These are phyloP conservation scores for Wallemia ichthyophaga DNA, from an alignment of 1,284 basidiomycete genomes.

Conservation along the genomic window DNA sequence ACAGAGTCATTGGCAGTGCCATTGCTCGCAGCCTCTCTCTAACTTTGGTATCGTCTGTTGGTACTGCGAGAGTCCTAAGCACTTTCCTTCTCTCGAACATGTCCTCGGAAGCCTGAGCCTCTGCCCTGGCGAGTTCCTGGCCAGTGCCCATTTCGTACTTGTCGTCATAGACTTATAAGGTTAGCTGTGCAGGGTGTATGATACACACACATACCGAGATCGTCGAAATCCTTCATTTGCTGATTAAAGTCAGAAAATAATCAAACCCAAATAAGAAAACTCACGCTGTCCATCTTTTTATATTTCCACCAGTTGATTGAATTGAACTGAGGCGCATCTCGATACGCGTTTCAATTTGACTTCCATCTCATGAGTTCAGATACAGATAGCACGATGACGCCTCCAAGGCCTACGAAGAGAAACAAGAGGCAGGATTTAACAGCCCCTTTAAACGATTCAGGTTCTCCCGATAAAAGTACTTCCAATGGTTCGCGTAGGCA, in stretches of 20 bases:
- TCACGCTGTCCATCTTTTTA: background rate
- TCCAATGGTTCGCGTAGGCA: background rate
- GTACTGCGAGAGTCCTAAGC: slow-evolving; percentile 72
- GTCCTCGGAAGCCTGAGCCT: slow-evolving; percentile 46
- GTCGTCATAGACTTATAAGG: background rate
- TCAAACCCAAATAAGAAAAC: background rate
- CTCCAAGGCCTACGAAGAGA: background rate
- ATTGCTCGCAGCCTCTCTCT: slow-evolving; percentile 63
- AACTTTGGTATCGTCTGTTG: slow-evolving; percentile 83
- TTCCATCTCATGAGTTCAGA: background rate
- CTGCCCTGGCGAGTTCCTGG: slow-evolving; percentile 17
- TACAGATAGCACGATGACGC: background rate
- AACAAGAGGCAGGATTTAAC: background rate
- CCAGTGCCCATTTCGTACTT: background rate
- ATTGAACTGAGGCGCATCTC: background rate
- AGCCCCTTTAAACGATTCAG: background rate
- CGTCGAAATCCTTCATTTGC: background rate
- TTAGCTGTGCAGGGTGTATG: background rate
- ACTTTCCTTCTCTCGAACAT: slow-evolving; percentile 87
- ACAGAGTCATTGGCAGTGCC: slow-evolving; percentile 83
- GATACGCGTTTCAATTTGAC: background rate
- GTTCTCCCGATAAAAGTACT: background rate
- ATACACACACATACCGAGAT: background rate
- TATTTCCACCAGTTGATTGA: background rate
- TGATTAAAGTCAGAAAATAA: background rate